A percentile compares a stretch with the other conserved stretches of the same genome.
Evolutionary conservation across 495 filamentous ascomycete genomes (phyloP).

Genomic region (Penicillium longicatenatum): DNA sequence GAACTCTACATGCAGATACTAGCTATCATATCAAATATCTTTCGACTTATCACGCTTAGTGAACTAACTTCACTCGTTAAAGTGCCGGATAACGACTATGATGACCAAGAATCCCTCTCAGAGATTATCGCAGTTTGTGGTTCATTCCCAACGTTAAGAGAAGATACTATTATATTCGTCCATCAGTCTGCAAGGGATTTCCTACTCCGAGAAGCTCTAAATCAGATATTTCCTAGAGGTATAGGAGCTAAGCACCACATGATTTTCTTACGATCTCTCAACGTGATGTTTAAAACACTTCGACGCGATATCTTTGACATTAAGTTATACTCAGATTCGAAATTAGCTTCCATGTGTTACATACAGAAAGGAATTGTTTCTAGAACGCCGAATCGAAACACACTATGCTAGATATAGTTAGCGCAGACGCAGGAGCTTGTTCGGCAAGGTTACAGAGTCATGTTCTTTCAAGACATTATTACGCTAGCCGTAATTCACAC

Average conservation of each 20-base stretch:
- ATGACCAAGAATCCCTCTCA: background rate
- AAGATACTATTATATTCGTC: constrained; percentile 3
- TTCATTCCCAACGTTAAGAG: constrained; percentile 8
- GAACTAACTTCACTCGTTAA: background rate
- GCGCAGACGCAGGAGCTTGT: no score
- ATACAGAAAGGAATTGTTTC: no score
- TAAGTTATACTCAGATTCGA: no score
- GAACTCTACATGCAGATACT: background rate
- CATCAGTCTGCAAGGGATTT: no score
- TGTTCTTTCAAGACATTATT: no score
- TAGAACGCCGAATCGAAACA: no score
- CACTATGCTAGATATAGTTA: no score
- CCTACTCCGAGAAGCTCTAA: background rate
- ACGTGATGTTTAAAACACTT: constrained; percentile 3
- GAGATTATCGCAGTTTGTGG: constrained; percentile 8
- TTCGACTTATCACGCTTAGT: background rate
- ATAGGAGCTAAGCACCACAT: background rate
- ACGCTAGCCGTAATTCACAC: no score
- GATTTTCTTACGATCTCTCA: background rate
- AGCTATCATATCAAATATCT: background rate
- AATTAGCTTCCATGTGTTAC: no score
- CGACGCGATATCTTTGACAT: background rate
- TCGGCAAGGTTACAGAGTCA: no score
- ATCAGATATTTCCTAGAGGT: background rate
- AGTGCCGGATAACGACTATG: background rate